Conservation (phyloP, 140 eudicot genomes). For the Senecio squalidus region DNA sequence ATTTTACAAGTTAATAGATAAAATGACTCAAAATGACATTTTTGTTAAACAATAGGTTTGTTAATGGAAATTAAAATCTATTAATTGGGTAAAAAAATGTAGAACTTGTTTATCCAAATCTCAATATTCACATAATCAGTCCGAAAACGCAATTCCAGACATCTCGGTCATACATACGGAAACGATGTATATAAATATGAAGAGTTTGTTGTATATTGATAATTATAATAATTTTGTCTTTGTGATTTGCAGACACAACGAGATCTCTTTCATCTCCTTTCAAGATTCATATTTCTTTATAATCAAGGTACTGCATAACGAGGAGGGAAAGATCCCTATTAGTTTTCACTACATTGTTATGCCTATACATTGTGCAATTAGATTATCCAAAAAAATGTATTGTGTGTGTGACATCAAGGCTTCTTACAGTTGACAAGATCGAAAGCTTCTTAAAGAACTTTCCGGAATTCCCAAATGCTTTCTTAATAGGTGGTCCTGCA, state of each 20-base stretch:
- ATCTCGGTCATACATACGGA: too few relatives aligned
- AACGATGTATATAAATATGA: too few relatives aligned
- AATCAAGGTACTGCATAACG: slow-evolving; percentile 45
- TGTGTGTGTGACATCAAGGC: neutral
- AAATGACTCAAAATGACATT: too few relatives aligned
- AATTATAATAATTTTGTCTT: neutral
- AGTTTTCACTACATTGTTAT: too few relatives aligned
- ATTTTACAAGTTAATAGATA: too few relatives aligned
- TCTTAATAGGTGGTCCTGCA: slow-evolving; percentile 75
- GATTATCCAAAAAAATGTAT: neutral
- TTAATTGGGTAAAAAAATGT: too few relatives aligned
- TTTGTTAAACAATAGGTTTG: neutral
- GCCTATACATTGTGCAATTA: too few relatives aligned
- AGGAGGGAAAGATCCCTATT: too few relatives aligned
- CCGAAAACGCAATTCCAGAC: too few relatives aligned
- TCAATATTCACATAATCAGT: too few relatives aligned
- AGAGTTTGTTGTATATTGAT: neutral
- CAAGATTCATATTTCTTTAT: slow-evolving; percentile 72
- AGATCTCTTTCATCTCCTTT: slow-evolving; percentile 85
- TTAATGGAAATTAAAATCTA: too few relatives aligned
- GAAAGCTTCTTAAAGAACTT: slow-evolving; percentile 62
- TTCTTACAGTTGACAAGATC: slow-evolving; percentile 56
- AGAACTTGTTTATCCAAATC: too few relatives aligned
- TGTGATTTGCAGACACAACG: slow-evolving; percentile 59
- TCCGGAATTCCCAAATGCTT: slow-evolving; percentile 79